These are phyloP conservation scores for Fusarium fujikuroi DNA, from an alignment of 2,329 filamentous ascomycete genomes.

Conservation along the genomic window DNA sequence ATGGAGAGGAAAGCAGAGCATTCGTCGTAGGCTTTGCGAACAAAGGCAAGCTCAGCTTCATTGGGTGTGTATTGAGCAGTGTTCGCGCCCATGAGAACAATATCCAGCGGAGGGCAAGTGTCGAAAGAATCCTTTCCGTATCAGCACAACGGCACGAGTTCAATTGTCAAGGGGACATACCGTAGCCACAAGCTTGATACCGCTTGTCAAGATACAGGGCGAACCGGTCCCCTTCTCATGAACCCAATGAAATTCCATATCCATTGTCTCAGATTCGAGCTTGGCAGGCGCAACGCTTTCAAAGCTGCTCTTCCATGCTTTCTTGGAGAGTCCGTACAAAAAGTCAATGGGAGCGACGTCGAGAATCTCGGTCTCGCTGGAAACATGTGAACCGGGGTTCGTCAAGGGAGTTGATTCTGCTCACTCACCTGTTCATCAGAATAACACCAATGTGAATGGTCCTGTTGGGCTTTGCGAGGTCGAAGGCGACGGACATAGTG, in stretches of 20 bases:
- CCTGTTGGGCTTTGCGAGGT: conserved; percentile 16
- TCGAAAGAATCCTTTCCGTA: conserved; percentile 51
- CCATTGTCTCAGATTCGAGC: conserved; percentile 38
- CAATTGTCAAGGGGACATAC: conserved; percentile 12
- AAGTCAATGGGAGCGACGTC: conserved; percentile 51
- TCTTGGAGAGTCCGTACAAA: conserved; percentile 33
- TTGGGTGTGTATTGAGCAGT: conserved; percentile 43
- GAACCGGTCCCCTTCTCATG: conserved; percentile 36
- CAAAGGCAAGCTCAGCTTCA: conserved; percentile 50
- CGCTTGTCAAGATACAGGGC: conserved; percentile 39
- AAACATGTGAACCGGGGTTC: not conserved
- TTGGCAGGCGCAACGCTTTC: conserved; percentile 14
- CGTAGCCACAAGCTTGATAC: conserved; percentile 46
- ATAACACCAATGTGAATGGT: conserved; percentile 30
- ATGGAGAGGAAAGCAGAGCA: conserved; percentile 54
- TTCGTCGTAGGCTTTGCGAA: conserved; percentile 49
- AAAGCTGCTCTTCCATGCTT: conserved; percentile 33
- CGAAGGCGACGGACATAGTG: not conserved
- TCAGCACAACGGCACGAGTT: not conserved
- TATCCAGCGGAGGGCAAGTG: conserved; percentile 53
- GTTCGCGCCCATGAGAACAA: conserved; percentile 55
- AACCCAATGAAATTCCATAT: conserved; percentile 51
- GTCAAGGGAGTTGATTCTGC: rapidly evolving
- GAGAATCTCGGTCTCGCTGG: conserved; percentile 48
- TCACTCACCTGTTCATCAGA: conserved; percentile 20